A percentile compares a stretch with the other conserved stretches of the same genome.
Conservation (phyloP, 179 eudicot species). For the Gypsophila paniculata region DNA sequence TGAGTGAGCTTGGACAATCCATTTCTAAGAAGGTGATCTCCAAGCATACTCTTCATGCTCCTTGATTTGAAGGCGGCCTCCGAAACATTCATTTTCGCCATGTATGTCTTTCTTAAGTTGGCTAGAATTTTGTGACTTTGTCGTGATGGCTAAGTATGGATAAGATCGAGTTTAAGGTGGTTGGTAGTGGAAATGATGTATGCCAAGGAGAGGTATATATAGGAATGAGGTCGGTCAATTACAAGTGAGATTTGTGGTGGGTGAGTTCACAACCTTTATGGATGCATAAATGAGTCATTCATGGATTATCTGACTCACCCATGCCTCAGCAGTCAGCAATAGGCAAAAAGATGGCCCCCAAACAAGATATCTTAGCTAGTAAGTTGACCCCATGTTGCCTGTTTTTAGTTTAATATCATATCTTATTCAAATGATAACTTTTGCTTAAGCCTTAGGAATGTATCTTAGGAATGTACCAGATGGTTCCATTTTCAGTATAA, state of each 20-base stretch:
- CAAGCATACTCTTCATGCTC: constrained; percentile 28
- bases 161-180: neutral
- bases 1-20: constrained; percentile 18
- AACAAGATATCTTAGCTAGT: constrained; percentile 18
- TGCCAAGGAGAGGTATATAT: constrained; percentile 16
- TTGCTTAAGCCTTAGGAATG: neutral
- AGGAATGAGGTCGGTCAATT: neutral
- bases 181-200: neutral
- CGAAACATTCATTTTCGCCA: constrained; percentile 23
- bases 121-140: neutral
- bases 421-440: neutral
- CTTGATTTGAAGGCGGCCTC: constrained; percentile 28
- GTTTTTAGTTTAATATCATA: constrained; percentile 4
- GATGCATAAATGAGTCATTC: constrained; percentile 5
- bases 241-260: neutral
- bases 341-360: neutral
- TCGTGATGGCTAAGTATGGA: neutral
- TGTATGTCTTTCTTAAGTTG: neutral
- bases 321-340: constrained; percentile 18
- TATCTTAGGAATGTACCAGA: neutral
- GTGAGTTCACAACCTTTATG: constrained; percentile 3
- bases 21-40: constrained; percentile 25
- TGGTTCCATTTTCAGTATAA: neutral
- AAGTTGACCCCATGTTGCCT: constrained; percentile 21
- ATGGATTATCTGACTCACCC: constrained; percentile 20